Evolutionary conservation across 2,329 filamentous ascomycete genomes (phyloP).

Genomic region (Trichocomaceae sp.): DNA sequence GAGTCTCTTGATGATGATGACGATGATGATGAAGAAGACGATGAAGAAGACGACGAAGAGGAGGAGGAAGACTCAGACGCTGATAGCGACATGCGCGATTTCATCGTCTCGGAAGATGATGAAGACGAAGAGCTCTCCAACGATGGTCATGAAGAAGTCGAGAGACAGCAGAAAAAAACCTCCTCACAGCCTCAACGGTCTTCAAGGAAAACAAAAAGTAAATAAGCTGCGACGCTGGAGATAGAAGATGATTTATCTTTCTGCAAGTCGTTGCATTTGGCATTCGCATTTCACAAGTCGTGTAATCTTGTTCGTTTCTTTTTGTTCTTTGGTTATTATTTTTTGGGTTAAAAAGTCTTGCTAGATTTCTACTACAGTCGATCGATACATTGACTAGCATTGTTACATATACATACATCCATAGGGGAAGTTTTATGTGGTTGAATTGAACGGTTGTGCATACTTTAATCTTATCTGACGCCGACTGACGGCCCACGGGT

Average conservation of each 20-base stretch:
- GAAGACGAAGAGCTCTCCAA: conserved; percentile 38
- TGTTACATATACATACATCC: background rate
- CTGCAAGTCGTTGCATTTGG: background rate
- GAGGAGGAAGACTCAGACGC: conserved; percentile 58
- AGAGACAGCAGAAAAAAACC: conserved; percentile 13
- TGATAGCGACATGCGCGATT: conserved; percentile 47
- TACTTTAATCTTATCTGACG: too few species aligned
- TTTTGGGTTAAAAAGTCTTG: background rate
- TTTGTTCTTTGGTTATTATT: background rate
- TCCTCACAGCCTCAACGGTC: conserved; percentile 16
- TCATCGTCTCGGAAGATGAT: conserved; percentile 42
- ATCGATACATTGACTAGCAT: background rate
- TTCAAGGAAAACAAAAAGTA: conserved; percentile 33
- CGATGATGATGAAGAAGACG: conserved; percentile 52
- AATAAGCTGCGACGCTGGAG: conserved; percentile 17
- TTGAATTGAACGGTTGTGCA: background rate
- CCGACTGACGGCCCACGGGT: too few species aligned
- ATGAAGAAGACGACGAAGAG: conserved; percentile 58
- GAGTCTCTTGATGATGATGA: conserved; percentile 55
- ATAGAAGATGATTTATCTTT: background rate
- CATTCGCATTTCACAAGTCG: background rate
- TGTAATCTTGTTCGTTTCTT: background rate
- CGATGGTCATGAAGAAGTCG: conserved; percentile 19
- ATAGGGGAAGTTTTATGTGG: background rate
- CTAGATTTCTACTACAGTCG: background rate